These are phyloP conservation scores for Erodium texanum DNA, from an alignment of 441 rosid species.

Conservation along the genomic window DNA sequence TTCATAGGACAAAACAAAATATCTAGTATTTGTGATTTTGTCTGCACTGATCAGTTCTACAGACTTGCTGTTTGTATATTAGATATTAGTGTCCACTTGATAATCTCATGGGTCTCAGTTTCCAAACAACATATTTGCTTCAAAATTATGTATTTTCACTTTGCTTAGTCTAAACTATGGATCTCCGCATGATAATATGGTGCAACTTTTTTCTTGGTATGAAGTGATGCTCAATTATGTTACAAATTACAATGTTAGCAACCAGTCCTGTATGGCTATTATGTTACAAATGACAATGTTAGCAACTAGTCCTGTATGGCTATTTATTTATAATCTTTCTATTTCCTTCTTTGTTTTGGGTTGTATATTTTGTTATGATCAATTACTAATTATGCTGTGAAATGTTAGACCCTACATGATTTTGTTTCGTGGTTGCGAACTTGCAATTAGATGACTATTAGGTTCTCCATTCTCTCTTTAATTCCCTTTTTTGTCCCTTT, in stretches of 20 bases:
- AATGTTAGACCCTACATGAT: not conserved
- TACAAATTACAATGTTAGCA: too few relatives aligned
- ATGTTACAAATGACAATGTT: too few relatives aligned
- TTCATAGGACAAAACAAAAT: slow-evolving; percentile 3
- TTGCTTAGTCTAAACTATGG: not conserved
- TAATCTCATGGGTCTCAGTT: not conserved
- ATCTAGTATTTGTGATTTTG: not conserved
- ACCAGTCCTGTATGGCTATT: not conserved
- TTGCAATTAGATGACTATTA: not conserved
- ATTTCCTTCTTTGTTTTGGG: not conserved
- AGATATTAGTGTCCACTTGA: not conserved
- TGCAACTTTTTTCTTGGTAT: not conserved
- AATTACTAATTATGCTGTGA: not conserved
- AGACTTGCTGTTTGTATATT: not conserved
- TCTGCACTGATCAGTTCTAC: not conserved
- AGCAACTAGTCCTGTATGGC: not conserved
- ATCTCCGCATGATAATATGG: not conserved
- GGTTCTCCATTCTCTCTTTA: not conserved
- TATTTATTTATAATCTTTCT: not conserved
- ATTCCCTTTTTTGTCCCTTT: not conserved
- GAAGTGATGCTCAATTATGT: not conserved
- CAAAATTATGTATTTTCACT: not conserved
- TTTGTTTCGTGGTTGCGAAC: too few relatives aligned
- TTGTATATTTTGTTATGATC: slow-evolving; percentile 1
- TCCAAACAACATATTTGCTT: not conserved